These are phyloP conservation scores for Claviceps lovelessii DNA, from an alignment of 2,329 filamentous ascomycete species.

Conservation along the genomic window DNA sequence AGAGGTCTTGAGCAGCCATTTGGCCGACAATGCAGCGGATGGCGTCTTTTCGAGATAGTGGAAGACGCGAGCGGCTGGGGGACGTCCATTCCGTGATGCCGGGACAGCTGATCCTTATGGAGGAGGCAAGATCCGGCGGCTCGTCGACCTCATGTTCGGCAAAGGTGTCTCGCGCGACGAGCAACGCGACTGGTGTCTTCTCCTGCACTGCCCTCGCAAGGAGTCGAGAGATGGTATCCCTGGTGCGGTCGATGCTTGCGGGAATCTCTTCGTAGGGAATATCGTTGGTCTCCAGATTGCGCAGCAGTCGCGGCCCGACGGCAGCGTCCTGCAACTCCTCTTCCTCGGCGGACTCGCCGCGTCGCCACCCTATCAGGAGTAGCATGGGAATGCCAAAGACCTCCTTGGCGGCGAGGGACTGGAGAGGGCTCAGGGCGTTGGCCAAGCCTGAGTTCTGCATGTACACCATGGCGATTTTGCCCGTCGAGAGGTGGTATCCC, in stretches of 20 bases:
- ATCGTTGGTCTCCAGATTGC: neutral
- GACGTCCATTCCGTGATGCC: neutral
- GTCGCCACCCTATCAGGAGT: conserved; percentile 3
- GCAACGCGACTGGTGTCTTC: conserved; percentile 1
- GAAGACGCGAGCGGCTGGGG: neutral
- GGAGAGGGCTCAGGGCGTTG: conserved; percentile 2
- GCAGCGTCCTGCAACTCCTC: conserved; percentile 3
- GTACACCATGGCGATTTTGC: conserved; percentile 1
- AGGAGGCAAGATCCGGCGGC: neutral
- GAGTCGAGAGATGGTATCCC: neutral
- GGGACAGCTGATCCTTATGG: neutral
- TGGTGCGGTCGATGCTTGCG: neutral
- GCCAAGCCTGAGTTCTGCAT: conserved; percentile 2
- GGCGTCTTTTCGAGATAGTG: neutral
- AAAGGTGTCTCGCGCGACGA: conserved; percentile 1
- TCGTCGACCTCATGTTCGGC: neutral
- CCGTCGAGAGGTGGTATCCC: conserved; percentile 1
- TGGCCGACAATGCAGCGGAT: neutral
- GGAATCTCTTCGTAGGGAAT: conserved; percentile 2
- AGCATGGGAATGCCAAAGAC: conserved; percentile 4
- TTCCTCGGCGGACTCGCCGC: neutral
- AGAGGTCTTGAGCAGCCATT: neutral
- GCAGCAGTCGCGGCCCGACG: conserved; percentile 1
- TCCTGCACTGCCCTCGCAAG: neutral
- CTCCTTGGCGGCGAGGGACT: conserved; percentile 2